Percentiles rank a stretch among this genome's conserved stretches.
Evolutionary conservation across 208 protist species (phyloP).

Genomic region (Leishmania aethiopica): DNA sequence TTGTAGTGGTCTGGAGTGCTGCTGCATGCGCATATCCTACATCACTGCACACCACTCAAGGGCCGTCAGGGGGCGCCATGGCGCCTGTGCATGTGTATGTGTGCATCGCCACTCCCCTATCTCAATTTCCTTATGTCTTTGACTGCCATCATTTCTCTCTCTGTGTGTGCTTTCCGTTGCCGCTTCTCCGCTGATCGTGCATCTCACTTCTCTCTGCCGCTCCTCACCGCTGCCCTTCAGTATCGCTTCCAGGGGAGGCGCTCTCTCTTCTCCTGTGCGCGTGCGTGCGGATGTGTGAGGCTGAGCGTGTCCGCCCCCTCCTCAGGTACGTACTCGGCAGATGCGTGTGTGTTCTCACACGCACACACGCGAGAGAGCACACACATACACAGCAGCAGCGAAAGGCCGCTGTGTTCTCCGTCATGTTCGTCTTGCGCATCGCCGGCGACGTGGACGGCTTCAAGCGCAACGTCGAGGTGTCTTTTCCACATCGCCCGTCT

Average conservation of each 20-base stretch:
- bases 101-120: not conserved
- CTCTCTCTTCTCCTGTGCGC: not conserved
- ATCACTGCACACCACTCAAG: not conserved
- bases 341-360: not conserved
- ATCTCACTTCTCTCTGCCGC: conserved; percentile 1
- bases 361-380: not conserved
- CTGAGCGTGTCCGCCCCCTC: not conserved
- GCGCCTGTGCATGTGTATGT: not conserved
- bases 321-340: not conserved
- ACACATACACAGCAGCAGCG: no score
- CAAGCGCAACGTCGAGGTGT: conserved; percentile 53
- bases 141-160: not conserved
- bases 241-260: not conserved
- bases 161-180: conserved; percentile 1
- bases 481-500: conserved; percentile 52
- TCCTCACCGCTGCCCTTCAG: not conserved
- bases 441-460: conserved; percentile 25
- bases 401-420: not conserved
- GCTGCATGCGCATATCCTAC: not conserved
- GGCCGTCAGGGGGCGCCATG: not conserved
- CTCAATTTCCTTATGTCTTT: not conserved
- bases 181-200: not conserved
- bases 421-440: conserved; percentile 43
- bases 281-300: not conserved
- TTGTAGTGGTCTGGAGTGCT: not conserved